These are phyloP conservation scores for Asclepias syriaca DNA, from an alignment of 257 asterid genomes.

Conservation along the genomic window DNA sequence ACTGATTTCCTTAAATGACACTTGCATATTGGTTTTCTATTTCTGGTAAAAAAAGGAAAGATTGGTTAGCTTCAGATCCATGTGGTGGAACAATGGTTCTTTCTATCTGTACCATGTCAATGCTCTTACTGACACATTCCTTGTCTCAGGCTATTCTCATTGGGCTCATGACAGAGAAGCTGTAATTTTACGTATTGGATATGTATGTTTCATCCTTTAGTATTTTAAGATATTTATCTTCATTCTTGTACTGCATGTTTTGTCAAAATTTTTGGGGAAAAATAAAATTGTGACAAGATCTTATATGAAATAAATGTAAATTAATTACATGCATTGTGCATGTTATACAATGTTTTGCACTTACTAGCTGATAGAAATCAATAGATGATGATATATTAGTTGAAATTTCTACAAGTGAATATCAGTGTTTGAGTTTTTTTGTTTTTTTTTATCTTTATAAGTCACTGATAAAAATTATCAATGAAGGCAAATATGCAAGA, in stretches of 20 bases:
- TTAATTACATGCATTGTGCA: not conserved
- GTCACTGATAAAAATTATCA: not conserved
- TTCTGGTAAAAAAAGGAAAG: too few species aligned
- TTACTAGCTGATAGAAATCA: not conserved
- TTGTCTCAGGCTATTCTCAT: conserved; percentile 48
- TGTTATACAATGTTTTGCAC: not conserved
- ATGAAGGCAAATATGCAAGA: not conserved
- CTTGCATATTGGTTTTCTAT: not conserved
- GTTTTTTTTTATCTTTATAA: not conserved
- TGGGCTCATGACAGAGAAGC: conserved; percentile 76
- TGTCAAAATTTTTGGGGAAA: not conserved
- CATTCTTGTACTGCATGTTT: conserved; percentile 5
- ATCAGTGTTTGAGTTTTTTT: not conserved
- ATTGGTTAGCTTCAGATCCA: not conserved
- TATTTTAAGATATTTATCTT: conserved; percentile 10
- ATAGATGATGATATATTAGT: not conserved
- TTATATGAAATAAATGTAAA: not conserved
- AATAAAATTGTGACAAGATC: not conserved
- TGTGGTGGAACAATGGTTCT: not conserved
- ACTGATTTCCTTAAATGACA: not conserved
- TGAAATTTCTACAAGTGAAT: not conserved
- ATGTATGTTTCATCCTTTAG: conserved; percentile 41
- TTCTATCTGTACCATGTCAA: not conserved
- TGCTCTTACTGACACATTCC: not conserved
- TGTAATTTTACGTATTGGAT: conserved; percentile 60